Base-by-base conservation (phyloP, 148 eudicot species). In the Simmondsia chinensis region DNA sequence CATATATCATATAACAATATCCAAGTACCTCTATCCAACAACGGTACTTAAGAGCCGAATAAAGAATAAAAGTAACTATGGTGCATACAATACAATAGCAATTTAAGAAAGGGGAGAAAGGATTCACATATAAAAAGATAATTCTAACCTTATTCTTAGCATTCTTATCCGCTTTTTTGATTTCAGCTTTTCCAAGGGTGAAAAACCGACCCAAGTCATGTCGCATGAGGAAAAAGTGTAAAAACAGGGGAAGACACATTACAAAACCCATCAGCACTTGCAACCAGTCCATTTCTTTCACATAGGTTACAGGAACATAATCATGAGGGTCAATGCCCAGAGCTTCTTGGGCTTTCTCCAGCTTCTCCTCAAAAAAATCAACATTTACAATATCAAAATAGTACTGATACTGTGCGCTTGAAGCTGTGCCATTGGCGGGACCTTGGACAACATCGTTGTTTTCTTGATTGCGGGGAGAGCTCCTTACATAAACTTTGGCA, bases 321-420 rank as follows among this genome's bases (percentile, higher is more conserved):
- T 75, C 68, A 52, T 71, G 81, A 45, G 68, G 30, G 40, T 75
- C 76, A 5, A 71, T 48, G 10, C 76, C 71, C 29, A 75, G 37
- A 41, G 65, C 62, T 63, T 66, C 68, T 32, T 75, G 81, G 38
- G 81, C 81, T 63, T 70, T 76, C 37, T 75, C 81, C 66, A 75
- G 33, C 56, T 71, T 75, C 52, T 75, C 81, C 38, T 75, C 81
- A 66, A 75, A 75, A n/a, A 73, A 57, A 31, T 75, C 76, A 33
- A 71, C 73, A 60, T 71, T 75, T 25, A 76, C 81, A 33, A 75
- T 64, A 39, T 68, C 68, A 33, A 76, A 64, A 35, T 51, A 71
- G 44, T 72, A 77, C 24, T 73, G 69, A 29, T 59, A 73, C 14
- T 69, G 79, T 57, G 64, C 59, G 28, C 31, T 52, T 31, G 73